Evolutionary conservation across 2,329 filamentous ascomycete genomes (phyloP), one percentile per base, ranked within the genome.

Genomic region (Verticillium isaacii): DNA sequence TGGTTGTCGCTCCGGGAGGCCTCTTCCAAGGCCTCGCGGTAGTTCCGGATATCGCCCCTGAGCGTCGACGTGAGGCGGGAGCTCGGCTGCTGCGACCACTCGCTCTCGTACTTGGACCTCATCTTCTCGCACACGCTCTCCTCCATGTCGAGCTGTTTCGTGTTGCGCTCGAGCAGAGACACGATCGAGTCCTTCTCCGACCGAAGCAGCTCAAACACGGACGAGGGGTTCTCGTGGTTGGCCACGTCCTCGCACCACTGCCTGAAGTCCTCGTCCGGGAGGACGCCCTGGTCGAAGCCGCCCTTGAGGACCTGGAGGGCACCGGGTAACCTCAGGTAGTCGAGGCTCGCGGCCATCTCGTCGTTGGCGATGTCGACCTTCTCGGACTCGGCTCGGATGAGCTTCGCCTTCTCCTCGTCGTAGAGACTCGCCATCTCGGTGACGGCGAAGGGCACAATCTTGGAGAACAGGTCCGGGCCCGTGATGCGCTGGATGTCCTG

Each of bases 81-180:
- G 72, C 94, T 98, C 12, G 95, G 95, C 71, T 99, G 95, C 70
- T 99, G 95, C 19, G 92, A 97, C 95, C 95, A 99, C 60, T 98
- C 94, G 32, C 83, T 85, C 61, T 94, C 93, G 73, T 98, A 98
- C 74, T 99, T 99, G 14, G 93, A 96, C 56, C 95, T 87, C 95
- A 99, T 99, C 81, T 98, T 99, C 75, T 99, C 95, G 73, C 95
- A 99, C 0, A 98, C 92, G 61, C 92, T 96, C 77, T 98, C 96
- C 74, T 99, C 95, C 87, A 95, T 93, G 68, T 99, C 95, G 52
- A 99, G 78, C 70, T 96, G 91, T 73, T 96, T 96, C 61, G 89
- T 88, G 68, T 92, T 92, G 62, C 85, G 86, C 61, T 97, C 93
- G 61, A 99, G 75, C 2, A 87, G 85, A 2, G 82, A 81, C 32